Conservation (phyloP, 345 rosid species). For the Combretum micranthum region DNA sequence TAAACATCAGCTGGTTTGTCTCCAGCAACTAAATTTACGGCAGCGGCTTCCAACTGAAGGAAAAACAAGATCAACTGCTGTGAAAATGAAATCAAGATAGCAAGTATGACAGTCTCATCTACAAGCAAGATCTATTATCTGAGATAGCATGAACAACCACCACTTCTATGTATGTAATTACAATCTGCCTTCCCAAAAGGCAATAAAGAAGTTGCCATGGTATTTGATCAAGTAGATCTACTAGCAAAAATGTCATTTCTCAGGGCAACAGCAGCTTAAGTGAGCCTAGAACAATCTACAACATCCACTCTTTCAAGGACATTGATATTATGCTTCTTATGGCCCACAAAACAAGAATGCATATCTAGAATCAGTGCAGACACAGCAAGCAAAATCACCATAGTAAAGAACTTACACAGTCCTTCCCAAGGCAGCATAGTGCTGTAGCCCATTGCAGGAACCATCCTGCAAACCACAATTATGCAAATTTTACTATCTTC, state of each 20-base stretch:
- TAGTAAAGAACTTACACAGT: constrained; percentile 53
- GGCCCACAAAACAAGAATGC: background rate
- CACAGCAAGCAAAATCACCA: no score
- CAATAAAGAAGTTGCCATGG: no score
- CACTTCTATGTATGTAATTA: no score
- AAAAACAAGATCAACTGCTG: constrained; percentile 11
- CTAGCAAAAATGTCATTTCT: no score
- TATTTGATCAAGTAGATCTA: no score
- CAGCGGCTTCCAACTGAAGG: constrained; percentile 82
- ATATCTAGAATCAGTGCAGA: no score
- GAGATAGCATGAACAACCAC: background rate
- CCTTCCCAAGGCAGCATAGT: constrained; percentile 98
- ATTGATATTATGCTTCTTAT: background rate
- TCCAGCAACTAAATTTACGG: constrained; percentile 80
- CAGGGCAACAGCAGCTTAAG: no score
- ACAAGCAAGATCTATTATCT: background rate
- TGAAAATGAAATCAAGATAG: background rate
- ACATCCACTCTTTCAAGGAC: no score
- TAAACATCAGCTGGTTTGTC: constrained; percentile 96
- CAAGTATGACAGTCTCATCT: background rate
- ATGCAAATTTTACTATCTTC: background rate
- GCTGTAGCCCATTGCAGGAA: constrained; percentile 97
- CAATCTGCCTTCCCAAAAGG: no score
- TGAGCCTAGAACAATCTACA: no score
- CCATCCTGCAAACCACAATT: constrained; percentile 58